A percentile compares a stretch with the other conserved stretches of the same genome.
Evolutionary conservation across 2,329 filamentous ascomycete genomes (phyloP).

Genomic region (Verticillium tricorpus): DNA sequence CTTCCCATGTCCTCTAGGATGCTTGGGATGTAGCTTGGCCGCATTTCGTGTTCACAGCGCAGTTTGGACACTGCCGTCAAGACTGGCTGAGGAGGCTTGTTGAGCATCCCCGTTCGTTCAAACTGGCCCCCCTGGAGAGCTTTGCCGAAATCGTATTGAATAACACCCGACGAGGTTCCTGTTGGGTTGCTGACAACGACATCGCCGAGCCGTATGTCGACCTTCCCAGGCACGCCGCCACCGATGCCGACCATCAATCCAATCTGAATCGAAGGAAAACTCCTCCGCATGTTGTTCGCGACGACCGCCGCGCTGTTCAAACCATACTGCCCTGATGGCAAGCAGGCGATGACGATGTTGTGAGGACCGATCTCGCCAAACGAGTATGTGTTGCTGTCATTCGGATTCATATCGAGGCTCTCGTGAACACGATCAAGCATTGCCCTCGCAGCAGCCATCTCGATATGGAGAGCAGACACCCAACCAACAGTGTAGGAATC

Average conservation of each 20-base stretch:
- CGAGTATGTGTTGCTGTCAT: conserved; percentile 18
- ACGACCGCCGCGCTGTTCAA: conserved; percentile 17
- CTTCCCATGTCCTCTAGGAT: neutral
- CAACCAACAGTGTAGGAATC: conserved; percentile 10
- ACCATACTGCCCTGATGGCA: conserved; percentile 16
- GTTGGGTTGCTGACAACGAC: conserved; percentile 15
- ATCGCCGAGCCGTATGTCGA: conserved; percentile 20
- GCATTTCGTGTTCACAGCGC: neutral
- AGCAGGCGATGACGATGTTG: conserved; percentile 21
- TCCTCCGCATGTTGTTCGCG: conserved; percentile 7
- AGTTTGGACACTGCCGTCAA: neutral
- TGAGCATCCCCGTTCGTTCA: neutral
- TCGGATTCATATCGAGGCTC: neutral
- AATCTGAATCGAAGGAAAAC: conserved; percentile 5
- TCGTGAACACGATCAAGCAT: conserved; percentile 10
- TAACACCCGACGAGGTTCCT: neutral
- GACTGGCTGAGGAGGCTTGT: neutral
- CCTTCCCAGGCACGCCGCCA: conserved; percentile 12
- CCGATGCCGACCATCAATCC: conserved; percentile 20
- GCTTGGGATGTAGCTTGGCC: neutral
- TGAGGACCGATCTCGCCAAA: conserved; percentile 16
- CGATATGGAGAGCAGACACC: conserved; percentile 13
- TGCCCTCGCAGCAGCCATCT: conserved; percentile 8
- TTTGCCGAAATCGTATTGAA: conserved; percentile 5
- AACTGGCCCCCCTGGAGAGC: neutral